Conservation (phyloP, 2,329 filamentous ascomycete species). For the Chrysoporthe deuterocubensis region DNA sequence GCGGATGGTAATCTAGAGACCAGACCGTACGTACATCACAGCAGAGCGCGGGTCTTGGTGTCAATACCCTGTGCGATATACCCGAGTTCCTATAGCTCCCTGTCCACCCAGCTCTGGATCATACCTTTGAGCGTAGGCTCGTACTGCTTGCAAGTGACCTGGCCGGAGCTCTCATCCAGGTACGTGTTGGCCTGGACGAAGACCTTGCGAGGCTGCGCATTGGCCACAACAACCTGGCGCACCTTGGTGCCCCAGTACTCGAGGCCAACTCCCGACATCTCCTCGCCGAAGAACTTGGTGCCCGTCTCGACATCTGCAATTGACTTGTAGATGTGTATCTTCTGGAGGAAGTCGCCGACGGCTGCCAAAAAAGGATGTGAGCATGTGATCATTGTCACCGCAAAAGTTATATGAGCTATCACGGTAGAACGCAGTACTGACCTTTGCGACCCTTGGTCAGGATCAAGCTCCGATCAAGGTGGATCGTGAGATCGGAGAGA, state of each 20-base stretch:
- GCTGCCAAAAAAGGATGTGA: constrained; percentile 47
- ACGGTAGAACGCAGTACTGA: constrained; percentile 35
- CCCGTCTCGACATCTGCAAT: constrained; percentile 82
- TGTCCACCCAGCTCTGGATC: constrained; percentile 79
- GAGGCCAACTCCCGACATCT: constrained; percentile 77
- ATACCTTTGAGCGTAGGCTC: constrained; percentile 80
- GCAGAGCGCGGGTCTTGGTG: not conserved
- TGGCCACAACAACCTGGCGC: constrained; percentile 72
- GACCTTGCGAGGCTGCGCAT: constrained; percentile 84
- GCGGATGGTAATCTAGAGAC: not conserved
- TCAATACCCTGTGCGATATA: not conserved
- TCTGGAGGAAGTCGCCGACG: constrained; percentile 85
- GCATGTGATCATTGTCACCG: constrained; percentile 1
- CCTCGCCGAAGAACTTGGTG: constrained; percentile 75
- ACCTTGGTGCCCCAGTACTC: constrained; percentile 85
- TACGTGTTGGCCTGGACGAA: constrained; percentile 94
- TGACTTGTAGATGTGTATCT: constrained; percentile 89
- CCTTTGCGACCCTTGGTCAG: constrained; percentile 76
- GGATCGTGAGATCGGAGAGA: constrained; percentile 80
- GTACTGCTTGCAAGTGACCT: constrained; percentile 83
- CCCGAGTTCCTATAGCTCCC: constrained; percentile 38
- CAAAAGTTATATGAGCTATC: not conserved
- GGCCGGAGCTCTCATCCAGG: constrained; percentile 67
- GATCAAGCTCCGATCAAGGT: constrained; percentile 85
- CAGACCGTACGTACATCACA: not conserved